phyloP scores from a whole-genome alignment of 2,329 filamentous ascomycete species.

The Passalora sequoiae region DNA sequence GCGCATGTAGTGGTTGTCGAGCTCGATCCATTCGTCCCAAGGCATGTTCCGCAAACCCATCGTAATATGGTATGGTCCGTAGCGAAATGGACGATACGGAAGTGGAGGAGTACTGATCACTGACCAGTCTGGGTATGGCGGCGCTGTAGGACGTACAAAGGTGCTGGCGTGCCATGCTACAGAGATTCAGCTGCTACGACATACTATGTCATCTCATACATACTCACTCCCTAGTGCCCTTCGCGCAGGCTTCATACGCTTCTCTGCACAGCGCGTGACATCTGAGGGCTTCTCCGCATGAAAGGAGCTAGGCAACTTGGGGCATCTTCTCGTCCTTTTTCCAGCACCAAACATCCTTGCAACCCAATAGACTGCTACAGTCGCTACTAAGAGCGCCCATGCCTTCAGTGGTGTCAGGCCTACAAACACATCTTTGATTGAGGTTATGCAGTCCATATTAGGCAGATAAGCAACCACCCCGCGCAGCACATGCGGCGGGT shows the following conservation, averaged over 20 bases:
- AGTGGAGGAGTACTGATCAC: constrained; percentile 64
- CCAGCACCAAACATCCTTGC: no score
- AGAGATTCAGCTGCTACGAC: constrained; percentile 10
- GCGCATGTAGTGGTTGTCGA: constrained; percentile 71
- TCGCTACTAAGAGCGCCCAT: no score
- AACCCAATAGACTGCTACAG: no score
- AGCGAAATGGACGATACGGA: constrained; percentile 71
- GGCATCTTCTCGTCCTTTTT: no score
- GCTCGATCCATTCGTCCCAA: constrained; percentile 74
- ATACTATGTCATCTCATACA: no score
- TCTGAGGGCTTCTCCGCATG: background rate
- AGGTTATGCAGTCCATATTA: no score
- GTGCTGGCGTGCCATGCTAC: constrained; percentile 53
- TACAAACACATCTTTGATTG: no score
- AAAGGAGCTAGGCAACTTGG: no score
- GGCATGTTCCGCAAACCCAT: constrained; percentile 70
- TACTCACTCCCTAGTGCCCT: constrained; percentile 46
- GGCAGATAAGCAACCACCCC: no score
- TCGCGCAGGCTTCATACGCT: constrained; percentile 27
- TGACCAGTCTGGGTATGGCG: constrained; percentile 64
- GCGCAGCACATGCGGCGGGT: no score
- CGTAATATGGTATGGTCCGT: constrained; percentile 71
- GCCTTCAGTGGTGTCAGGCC: no score
- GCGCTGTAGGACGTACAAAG: constrained; percentile 57
- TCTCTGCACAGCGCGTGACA: background rate